Evolutionary conservation across 805 yeast species (phyloP), one percentile per base, ranked within the genome.

Genomic region (Brettanomyces naardenensis): DNA sequence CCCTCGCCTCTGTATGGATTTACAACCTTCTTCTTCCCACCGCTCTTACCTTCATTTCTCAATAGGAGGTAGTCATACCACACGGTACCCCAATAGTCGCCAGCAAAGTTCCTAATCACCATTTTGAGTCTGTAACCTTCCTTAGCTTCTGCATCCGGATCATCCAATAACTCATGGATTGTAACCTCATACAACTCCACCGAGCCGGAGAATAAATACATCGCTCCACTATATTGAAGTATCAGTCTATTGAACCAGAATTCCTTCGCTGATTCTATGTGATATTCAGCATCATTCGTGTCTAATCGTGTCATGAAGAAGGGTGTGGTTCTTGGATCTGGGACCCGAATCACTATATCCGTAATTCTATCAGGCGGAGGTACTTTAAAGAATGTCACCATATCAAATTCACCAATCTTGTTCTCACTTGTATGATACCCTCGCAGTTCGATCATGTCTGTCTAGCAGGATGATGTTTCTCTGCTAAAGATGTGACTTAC

Each of bases 311-410:
- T 33, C 28, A n/a, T 22, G 15, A 23, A 33, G n/a, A 33, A 33
- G 11, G 36, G 36, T 9, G 5, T 14, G 18, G 13, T 10, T n/a
- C 14, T 22, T 10, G 22, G 14, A 23, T 19, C 13, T 13, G 31
- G 31, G 5, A 35, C 5, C 19, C 15, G 17, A 14, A 35, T 26
- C 25, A 22, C 4, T 13, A 22, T 18, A 23, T 25, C 17, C 20
- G 26, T 17, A 17, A 28, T 40, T 14, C 4, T 23, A 13, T 7
- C 33, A n/a, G 56, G 53, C 5, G 52, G 51, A 1, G 51, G 46
- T 6, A 53, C 48, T 32, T 48, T 53, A 38, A 44, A 53, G 31
- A 54, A 50, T 18, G 47, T 46, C 6, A 49, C 55, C 38, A 45
- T 49, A n/a, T 44, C 45, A 37, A 53, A 52, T 14, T 38, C 39